Percentiles rank a stretch among this genome's conserved stretches.
phyloP scores from a whole-genome alignment of 441 rosid genomes.

The Erysimum pusillum region DNA sequence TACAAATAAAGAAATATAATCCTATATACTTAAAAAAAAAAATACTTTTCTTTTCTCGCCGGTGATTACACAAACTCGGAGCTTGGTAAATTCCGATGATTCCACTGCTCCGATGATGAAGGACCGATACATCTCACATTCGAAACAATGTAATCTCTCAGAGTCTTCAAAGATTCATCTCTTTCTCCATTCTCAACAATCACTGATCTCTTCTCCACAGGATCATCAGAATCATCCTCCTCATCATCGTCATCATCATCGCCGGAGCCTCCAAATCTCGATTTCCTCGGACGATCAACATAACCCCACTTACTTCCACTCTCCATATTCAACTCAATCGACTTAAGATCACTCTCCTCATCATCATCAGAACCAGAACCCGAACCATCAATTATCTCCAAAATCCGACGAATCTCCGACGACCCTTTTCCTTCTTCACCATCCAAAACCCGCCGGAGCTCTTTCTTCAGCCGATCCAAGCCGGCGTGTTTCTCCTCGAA shows the following conservation, averaged over 20 bases:
- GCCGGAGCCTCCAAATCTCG: slow-evolving; percentile 45
- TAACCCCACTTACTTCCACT: slow-evolving; percentile 85
- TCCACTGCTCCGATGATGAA: slow-evolving; percentile 41
- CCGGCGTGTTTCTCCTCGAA: slow-evolving; percentile 90
- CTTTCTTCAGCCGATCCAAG: slow-evolving; percentile 64
- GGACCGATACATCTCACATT: slow-evolving; percentile 47
- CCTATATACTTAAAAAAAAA: slow-evolving; percentile 5
- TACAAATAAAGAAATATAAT: slow-evolving; percentile 16
- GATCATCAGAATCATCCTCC: slow-evolving; percentile 57
- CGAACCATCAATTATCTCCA: slow-evolving; percentile 54
- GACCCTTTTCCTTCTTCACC: slow-evolving; percentile 45
- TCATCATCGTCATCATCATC: slow-evolving; percentile 50
- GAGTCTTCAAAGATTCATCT: slow-evolving; percentile 55
- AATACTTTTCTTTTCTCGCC: not conserved
- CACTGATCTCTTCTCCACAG: slow-evolving; percentile 51
- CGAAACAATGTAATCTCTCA: slow-evolving; percentile 64
- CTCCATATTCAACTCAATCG: slow-evolving; percentile 90
- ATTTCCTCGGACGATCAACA: slow-evolving; percentile 24
- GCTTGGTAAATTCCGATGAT: slow-evolving; percentile 36
- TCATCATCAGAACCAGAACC: slow-evolving; percentile 51
- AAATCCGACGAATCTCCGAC: slow-evolving; percentile 57
- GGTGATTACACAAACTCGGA: slow-evolving; percentile 45
- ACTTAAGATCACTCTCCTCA: slow-evolving; percentile 85
- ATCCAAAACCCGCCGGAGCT: slow-evolving; percentile 63
- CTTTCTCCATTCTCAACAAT: slow-evolving; percentile 56